Base-by-base conservation (phyloP, 257 asterid species). In the Avicennia marina region DNA sequence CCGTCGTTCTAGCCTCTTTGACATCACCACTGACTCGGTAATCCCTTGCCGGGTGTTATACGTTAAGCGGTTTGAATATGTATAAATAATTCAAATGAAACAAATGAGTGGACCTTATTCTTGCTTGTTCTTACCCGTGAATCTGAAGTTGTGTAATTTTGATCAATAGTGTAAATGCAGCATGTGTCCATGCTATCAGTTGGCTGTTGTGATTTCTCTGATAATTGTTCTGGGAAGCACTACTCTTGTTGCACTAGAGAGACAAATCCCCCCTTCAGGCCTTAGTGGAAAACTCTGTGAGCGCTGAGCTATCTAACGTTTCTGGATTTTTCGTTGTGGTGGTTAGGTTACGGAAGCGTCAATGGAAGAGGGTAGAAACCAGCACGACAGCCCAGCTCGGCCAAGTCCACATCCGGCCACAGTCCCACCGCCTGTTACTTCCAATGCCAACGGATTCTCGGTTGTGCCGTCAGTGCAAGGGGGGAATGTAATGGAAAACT, bases 1-100 rank as follows among this genome's bases (percentile, higher is more conserved):
- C 29, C 95, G 94, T 42, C 82, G 96, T 38, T 73, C 96, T 41
- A 90, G 98, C 84, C 94, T 90, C 75, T 90, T 90, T 46, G 96
- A 90, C 69, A 90, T 90, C 53, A 82, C 94, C 19, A 71, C 94
- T 15, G 87, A 90, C 73, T 75, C 81, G 74, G 98, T 90, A 87
- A 36, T n/a, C n/a, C n/a, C n/a, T n/a, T n/a, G n/a, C n/a, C n/a
- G n/a, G n/a, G 31, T 65, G 22, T 8, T 25, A 24, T 4, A 9
- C 9, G 33, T 18, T 33, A 5, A 3, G 29, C 24, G 21, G 7
- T 25, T 54, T 12, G 39, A 13, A 7, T 29, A 31, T 39, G 24
- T 5, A 45, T 25, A 29, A 15, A 20, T 15, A 20, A 34, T 27
- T 45, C 42, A 9, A 2, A 31, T 34, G 32, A 27, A 18, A 18